Base-by-base conservation (phyloP, 768 basidiomycete genomes). In the Termitomyces sp. region DNA sequence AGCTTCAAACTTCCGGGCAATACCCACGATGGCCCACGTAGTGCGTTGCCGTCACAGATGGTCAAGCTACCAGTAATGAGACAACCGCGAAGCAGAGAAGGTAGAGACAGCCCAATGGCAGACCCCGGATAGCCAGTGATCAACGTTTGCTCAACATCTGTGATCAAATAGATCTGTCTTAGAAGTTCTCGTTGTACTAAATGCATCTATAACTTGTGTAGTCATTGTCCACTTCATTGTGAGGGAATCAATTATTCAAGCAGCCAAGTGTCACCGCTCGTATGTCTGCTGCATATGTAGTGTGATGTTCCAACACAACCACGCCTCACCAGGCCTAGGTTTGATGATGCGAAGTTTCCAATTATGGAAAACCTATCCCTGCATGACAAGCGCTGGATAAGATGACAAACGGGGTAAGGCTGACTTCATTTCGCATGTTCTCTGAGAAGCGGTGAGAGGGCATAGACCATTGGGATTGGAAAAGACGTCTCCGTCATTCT, bases 11-110 rank as follows among this genome's bases (percentile, higher is more conserved):
- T 75, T 44, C 65, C 69, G 19, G 66, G 69, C 19, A 61, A 63
- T 17, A 49, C 61, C n/a, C 72, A 73, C 35, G 80, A 81, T 52
- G 68, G 69, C 41, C 77, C 85, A 16, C 82, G 80, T 46, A 86
- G 83, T 62, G 83, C 65, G 12, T 57, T 66, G 12, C 62, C 59
- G 29, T 53, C 58, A 23, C 63, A 66, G 44, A 58, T 63, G 19
- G 66, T 66, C 43, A 62, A 59, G 43, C 53, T 58, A 47, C 63
- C 65, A 21, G 32, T 35, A 14, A 47, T 59, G n/a, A 54, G 52
- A 42, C 58, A 57, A 29, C 27, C 52, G 17, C 59, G 60, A 16
- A 55, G 60, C 40, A 59, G 50, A 57, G 63, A 64, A 37, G 53
- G 54, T 43, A 34, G 27, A 35, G 47, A 48, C 23, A 56, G 40